These are phyloP conservation scores for Avena eriantha DNA, from an alignment of 176 grass and related monocot genomes.

Conservation along the genomic window DNA sequence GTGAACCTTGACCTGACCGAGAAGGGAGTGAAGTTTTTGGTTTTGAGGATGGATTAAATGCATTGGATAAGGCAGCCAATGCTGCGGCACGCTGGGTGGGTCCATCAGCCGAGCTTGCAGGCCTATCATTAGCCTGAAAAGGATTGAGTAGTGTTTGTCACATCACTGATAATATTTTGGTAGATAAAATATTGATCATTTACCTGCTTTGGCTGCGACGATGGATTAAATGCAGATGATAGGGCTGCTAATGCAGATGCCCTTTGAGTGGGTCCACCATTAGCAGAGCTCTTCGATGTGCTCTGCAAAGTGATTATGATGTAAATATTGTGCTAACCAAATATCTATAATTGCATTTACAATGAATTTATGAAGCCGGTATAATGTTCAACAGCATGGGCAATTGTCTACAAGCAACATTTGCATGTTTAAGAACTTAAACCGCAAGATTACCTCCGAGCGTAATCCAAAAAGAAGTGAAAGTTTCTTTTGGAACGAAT, in stretches of 20 bases:
- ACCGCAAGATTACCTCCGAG: constrained; percentile 69
- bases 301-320: constrained; percentile 41
- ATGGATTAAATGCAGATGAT: constrained; percentile 90
- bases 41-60: constrained; percentile 79
- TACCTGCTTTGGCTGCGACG: constrained; percentile 51
- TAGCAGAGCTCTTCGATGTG: constrained; percentile 55
- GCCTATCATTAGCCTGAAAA: constrained; percentile 57
- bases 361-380: constrained; percentile 7
- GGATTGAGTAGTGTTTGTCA: constrained; percentile 1
- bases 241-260: constrained; percentile 89
- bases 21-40: constrained; percentile 54
- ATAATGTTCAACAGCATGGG: constrained; percentile 14
- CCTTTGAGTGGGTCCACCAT: constrained; percentile 83
- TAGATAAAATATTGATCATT: neutral
- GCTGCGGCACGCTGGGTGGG: constrained; percentile 87
- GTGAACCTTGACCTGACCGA: constrained; percentile 78
- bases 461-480: constrained; percentile 81
- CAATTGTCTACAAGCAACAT: constrained; percentile 25
- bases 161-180: constrained; percentile 2
- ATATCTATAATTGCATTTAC: constrained; percentile 34
- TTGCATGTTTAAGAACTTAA: constrained; percentile 15
- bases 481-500: constrained; percentile 97
- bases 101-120: constrained; percentile 65
- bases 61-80: constrained; percentile 82
- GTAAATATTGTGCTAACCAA: constrained; percentile 28